Base-by-base conservation (phyloP, 176 grass and related monocot genomes). In the Cymbopogon citratus region DNA sequence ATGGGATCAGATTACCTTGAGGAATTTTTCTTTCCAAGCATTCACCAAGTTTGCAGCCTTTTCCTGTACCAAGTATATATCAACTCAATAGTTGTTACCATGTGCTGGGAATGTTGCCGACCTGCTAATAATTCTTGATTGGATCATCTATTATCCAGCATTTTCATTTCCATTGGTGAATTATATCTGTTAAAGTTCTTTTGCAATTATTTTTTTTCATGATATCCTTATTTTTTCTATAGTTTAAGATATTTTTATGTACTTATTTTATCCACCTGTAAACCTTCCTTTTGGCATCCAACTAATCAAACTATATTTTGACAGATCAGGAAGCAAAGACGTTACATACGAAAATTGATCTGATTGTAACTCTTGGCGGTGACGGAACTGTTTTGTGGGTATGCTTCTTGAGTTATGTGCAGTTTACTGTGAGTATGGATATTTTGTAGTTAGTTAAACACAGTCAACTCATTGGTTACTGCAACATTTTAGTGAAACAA, bases 301-400 rank as follows among this genome's bases (percentile, higher is more conserved):
- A 82, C 78, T 89, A 91, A 89, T 84, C 45, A 83, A 28, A 83
- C 76, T 41, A 71, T 67, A 66, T 67, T 66, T 16, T 69, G 23
- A 84, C 81, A 95, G 96, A 99, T 77, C 85, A 93, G 12, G 92
- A 99, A 70, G 86, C 74, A 88, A 98, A 98, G 80, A 63, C 81
- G 63, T 84, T 99, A 31, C 92, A 99, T 83, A 91, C 83, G 6
- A 99, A 90, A 87, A 83, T 99, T 63, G 92, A 99, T 73, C 90
- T 99, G 80, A 84, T 99, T 81, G 86, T 95, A 76, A 95, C 96
- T 77, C 96, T 99, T 78, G 96, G 96, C 0, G 92, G 96, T 59
- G 96, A 99, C 63, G 96, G 96, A 86, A 99, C 92, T 84, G 96
- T 99, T 90, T 68, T 99, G 43, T 99, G 96, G 92, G 95, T 94